Evolutionary conservation across 306 rosid species (phyloP), one percentile per base, ranked within the genome.

Genomic region (Vigna mungo): DNA sequence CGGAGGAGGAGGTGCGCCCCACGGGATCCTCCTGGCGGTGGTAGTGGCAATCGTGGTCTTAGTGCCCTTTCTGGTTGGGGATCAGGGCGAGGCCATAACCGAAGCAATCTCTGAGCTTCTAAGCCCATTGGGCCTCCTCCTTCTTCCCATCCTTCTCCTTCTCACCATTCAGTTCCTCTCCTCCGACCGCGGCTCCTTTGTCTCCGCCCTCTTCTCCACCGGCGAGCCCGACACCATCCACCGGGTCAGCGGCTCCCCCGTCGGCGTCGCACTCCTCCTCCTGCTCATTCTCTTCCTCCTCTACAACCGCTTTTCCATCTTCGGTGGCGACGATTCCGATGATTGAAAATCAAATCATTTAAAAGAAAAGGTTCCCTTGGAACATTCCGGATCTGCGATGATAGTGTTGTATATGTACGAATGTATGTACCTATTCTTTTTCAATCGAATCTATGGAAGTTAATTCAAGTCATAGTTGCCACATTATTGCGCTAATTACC

Each of bases 151-250:
- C 16, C 4, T 89, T 10, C 99, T 95, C 83, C 97, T 95, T 9
- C 92, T 95, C 80, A 70, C 82, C 21, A 95, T 92, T 15, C 99
- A 95, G 80, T 89, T 92, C 74, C 96, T 95, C 81, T 95, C 99
- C 55, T 92, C 98, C 16, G 93, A 89, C 17, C 89, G 93, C 1
- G 97, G 96, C 47, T 92, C 99, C 0, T 85, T 92, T 83, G 2
- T 95, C 86, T 82, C 90, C 16, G 8, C 85, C 63, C 60, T 95
- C 4, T 95, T 90, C 80, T 88, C 97, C 58, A 87, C 91, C 72
- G 97, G 97, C 5, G 96, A 92, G 14, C 99, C 97, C 1, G 94
- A 91, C 53, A 37, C 92, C 83, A 90, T 92, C 60, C 99, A 90
- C 83, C 84, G 97, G 0, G 85, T 84, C 20, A 87, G 87, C 54